Evolutionary conservation across 352 stramenopile species (phyloP), one percentile per base, ranked within the genome.

Genomic region (Pythium grandisporangium): DNA sequence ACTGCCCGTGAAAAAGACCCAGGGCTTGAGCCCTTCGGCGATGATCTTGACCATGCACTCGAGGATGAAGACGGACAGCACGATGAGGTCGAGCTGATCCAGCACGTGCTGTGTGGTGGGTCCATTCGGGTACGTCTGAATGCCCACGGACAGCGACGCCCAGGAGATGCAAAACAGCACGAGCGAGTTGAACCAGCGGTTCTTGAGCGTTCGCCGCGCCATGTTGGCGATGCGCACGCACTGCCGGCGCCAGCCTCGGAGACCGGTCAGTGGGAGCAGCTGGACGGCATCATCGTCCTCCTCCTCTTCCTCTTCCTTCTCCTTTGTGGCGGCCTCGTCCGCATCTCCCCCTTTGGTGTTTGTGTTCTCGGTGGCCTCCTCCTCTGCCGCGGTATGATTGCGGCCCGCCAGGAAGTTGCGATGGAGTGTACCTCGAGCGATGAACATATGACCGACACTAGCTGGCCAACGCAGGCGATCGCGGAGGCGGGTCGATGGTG

Each of bases 81-180:
- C 73, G 6, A 54, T 37, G 3, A 72, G 64, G 49, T 94, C 78
- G 43, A 94, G 41, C 26, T 70, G 38, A 37, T 87, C 69, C 8
- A 93, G 43, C 19, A 78, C 48, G n/a, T n/a, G n/a, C 0, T 47
- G 16, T 20, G 57, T 84, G 21, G 45, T 43, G 6, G 60, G 49
- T 12, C 84, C 58, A 4, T 51, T 34, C 4, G 70, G 53, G 36
- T 93, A 91, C 23, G 77, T 94, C 43, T 93, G 79, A 0, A 94
- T 45, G 0, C 81, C 81, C 13, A 94, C 78, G 0, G 83, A 85
- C 7, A 91, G 60, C 22, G 73, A 84, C 7, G 80, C 79, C 69
- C 76, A 85, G 2, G 73, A 84, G 25, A 89, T 90, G 48, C 61
- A 84, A 13, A 87, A 42, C 65, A 87, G 81, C 20, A 87, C 74